Percentiles rank a stretch among this genome's conserved stretches.
Conservation (phyloP, 345 rosid species). For the Boechera retrofracta region DNA sequence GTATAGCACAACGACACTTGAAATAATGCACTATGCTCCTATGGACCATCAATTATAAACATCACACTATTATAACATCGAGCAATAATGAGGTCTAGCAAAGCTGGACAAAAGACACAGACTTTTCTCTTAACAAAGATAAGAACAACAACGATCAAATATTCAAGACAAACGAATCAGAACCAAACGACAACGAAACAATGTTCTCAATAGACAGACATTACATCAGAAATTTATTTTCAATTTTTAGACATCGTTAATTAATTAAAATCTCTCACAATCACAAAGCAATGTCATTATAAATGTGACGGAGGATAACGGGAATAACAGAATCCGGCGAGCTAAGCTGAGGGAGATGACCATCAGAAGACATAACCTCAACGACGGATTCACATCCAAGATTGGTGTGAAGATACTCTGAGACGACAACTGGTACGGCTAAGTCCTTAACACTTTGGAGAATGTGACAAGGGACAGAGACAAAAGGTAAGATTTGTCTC, state of each 20-base stretch:
- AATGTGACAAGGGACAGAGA: conserved; percentile 84
- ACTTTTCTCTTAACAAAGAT: conserved; percentile 28
- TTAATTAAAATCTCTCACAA: conserved; percentile 24
- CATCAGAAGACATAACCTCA: conserved; percentile 81
- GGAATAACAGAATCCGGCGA: conserved; percentile 87
- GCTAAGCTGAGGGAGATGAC: conserved; percentile 96
- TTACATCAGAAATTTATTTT: conserved; percentile 29
- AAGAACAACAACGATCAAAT: conserved; percentile 21
- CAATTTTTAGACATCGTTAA: neutral
- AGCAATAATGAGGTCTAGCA: conserved; percentile 30
- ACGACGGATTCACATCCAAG: conserved; percentile 75
- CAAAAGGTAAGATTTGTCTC: conserved; percentile 61
- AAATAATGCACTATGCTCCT: conserved; percentile 12
- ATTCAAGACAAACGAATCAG: conserved; percentile 18
- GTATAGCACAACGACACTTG: neutral
- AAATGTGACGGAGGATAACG: conserved; percentile 75
- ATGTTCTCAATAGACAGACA: conserved; percentile 30
- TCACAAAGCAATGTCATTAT: conserved; percentile 55
- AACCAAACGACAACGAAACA: conserved; percentile 34
- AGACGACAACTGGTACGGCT: conserved; percentile 80
- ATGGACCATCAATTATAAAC: conserved; percentile 31
- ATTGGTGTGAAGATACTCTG: conserved; percentile 76
- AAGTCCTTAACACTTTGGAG: conserved; percentile 83
- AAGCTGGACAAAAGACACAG: conserved; percentile 35
- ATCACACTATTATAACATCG: neutral